phyloP scores from a whole-genome alignment of 805 yeast species.

The Myxozyma kluyveri region DNA sequence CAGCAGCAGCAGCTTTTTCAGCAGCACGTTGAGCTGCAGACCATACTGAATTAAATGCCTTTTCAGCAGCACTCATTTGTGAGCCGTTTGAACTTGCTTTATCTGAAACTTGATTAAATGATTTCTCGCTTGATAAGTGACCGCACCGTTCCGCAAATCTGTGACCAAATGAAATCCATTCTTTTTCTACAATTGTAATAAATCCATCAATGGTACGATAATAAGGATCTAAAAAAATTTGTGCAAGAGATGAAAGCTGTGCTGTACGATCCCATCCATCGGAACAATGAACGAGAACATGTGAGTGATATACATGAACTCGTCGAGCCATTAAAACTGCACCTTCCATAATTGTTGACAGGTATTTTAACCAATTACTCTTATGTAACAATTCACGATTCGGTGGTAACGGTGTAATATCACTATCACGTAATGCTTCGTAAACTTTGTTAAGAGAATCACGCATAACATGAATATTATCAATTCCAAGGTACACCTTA shows the following conservation, averaged over 20 bases:
- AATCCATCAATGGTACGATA: slow-evolving; percentile 87
- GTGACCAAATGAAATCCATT: slow-evolving; percentile 95
- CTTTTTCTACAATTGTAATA: slow-evolving; percentile 81
- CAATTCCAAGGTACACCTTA: slow-evolving; percentile 82
- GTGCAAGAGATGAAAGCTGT: slow-evolving; percentile 78
- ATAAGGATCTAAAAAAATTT: slow-evolving; percentile 85
- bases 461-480: slow-evolving; percentile 92
- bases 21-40: slow-evolving; percentile 41
- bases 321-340: slow-evolving; percentile 77
- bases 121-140: slow-evolving; percentile 56
- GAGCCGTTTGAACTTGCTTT: slow-evolving; percentile 29
- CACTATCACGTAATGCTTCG: slow-evolving; percentile 65
- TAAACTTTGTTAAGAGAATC: slow-evolving; percentile 69
- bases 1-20: slow-evolving; percentile 12
- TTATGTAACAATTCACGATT: slow-evolving; percentile 58
- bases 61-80: slow-evolving; percentile 42
- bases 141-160: slow-evolving; percentile 81
- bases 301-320: slow-evolving; percentile 77
- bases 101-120: slow-evolving; percentile 31
- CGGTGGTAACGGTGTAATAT: slow-evolving; percentile 51
- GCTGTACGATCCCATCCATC: slow-evolving; percentile 99
- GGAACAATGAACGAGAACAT: slow-evolving; percentile 86
- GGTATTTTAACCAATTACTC: slow-evolving; percentile 76
- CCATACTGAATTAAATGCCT: slow-evolving; percentile 47
- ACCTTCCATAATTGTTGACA: slow-evolving; percentile 65